Base-by-base conservation (phyloP, 345 rosid species). In the Euphorbia peplus region DNA sequence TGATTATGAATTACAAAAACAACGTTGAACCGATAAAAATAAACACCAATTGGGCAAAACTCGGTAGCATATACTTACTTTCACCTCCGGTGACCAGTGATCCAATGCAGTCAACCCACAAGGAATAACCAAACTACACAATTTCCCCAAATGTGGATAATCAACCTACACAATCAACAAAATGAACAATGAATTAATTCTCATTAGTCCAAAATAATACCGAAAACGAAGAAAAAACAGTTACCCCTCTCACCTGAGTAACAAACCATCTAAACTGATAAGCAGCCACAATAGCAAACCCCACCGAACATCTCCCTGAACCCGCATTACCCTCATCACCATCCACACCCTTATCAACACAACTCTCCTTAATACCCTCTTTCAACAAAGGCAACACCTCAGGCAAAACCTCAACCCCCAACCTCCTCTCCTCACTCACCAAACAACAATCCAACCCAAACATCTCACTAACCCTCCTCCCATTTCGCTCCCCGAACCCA, bases 41-140 rank as follows among this genome's bases (percentile, higher is more conserved):
- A 53, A 16, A n/a, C 5, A 24, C 35, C 60, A 66, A 59, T 46
- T 29, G 16, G 3, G 47, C 24, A 44, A 32, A 0, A 28, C 35
- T 2, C 21, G 55, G 42, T 51, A 58, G 22, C 53, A 65, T 18
- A 30, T 24, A 77, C 93, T 46, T 83, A 90, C 99, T 82, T 95
- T 95, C 70, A 95, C 91, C 75, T 81, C 82, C 0, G 95, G 86
- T 10, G 96, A 91, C 97, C 95, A 95, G 78, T 91, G 97, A 77
- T 95, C 96, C 68, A 91, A 87, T 22, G 90, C 87, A 48, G 93
- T 91, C 78, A 91, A 80, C 47, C 84, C 99, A 82, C 93, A 95
- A 74, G 97, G 99, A 82, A 88, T 72, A 78, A 91, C 84, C 87
- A 91, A 63, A 79, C 76, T 80, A 65, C 88, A 83, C 73, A 88